These are phyloP conservation scores for Boechera stricta DNA, from an alignment of 345 rosid species.

Conservation along the genomic window DNA sequence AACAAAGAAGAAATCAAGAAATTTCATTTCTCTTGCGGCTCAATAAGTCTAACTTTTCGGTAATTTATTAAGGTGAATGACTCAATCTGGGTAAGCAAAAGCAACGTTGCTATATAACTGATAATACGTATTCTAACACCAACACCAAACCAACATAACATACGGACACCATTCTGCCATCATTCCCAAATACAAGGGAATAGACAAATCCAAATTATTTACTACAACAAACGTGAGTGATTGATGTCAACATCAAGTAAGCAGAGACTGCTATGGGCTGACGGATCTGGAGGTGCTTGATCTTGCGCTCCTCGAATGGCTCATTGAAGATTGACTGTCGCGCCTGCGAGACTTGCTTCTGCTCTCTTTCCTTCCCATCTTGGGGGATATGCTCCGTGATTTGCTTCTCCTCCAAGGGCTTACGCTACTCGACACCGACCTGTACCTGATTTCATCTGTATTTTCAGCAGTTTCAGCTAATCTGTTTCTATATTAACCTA, in stretches of 20 bases:
- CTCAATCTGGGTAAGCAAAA: neutral
- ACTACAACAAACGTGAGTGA: slow-evolving; percentile 12
- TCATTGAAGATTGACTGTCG: slow-evolving; percentile 49
- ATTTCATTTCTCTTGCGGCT: neutral
- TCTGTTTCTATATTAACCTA: neutral
- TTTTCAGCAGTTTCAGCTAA: neutral
- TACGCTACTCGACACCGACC: slow-evolving; percentile 48
- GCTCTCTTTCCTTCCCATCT: slow-evolving; percentile 38
- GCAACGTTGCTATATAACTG: neutral
- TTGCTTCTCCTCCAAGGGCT: slow-evolving; percentile 53
- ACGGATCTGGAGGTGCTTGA: slow-evolving; percentile 70
- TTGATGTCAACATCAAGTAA: neutral
- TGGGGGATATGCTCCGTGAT: slow-evolving; percentile 48
- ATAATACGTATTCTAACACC: neutral
- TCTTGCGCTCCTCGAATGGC: slow-evolving; percentile 53
- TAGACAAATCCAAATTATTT: neutral
- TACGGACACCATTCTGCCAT: neutral
- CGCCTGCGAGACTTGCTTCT: slow-evolving; percentile 29
- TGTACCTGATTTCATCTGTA: slow-evolving; percentile 39
- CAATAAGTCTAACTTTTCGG: neutral
- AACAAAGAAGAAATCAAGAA: neutral
- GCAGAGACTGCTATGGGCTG: slow-evolving; percentile 44
- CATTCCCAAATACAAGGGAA: neutral
- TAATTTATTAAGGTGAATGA: neutral
- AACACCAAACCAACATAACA: neutral